Evolutionary conservation across 192 early-diverging fungal genomes (phyloP), one percentile per base, ranked within the genome.

Genomic region (Backusella sp.): DNA sequence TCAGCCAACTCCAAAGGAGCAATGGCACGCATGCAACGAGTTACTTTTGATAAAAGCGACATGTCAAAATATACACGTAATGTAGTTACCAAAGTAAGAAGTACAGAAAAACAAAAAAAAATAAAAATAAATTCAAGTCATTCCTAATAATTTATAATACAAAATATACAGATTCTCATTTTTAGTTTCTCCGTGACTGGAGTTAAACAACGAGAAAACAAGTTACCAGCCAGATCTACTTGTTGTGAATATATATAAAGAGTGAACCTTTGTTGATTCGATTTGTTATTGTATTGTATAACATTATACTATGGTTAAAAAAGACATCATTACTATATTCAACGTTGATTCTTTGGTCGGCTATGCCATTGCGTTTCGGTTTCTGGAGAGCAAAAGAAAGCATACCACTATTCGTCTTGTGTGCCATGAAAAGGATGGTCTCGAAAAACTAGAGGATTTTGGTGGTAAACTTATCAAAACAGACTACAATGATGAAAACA

Each of bases 1-100:
- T 92, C 94, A 5, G 96, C 94, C 39, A 98, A 85, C 71, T 86
- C 88, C 56, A 95, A 81, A 34, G 96, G 96, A 72, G 96, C 95
- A 73, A 96, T 93, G 75, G 86, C 89, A 82, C 96, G 88, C 90
- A 97, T 91, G 72, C 88, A 86, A 37, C 82, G 79, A 11, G 83
- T 74, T 65, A 93, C 91, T 69, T 85, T 88, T 72, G 82, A 75
- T 59, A 93, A 79, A 28, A 92, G 74, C 11, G 89, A 82, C 86
- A 90, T 90, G 41, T 39, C 82, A 75, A 73, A 49, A 49, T 49
- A n/a, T n/a, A 77, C 53, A 56, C 35, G 70, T 76, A 49, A 35
- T 36, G 39, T 8, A 41, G 32, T 26, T 62, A 49, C 46, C 19
- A 17, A 49, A n/a, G 15, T 30, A 70, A 56, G 49, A 67, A 70